Evolutionary conservation across 2,329 filamentous ascomycete species (phyloP).

Genomic region (Pseudocercospora fijiensis): DNA sequence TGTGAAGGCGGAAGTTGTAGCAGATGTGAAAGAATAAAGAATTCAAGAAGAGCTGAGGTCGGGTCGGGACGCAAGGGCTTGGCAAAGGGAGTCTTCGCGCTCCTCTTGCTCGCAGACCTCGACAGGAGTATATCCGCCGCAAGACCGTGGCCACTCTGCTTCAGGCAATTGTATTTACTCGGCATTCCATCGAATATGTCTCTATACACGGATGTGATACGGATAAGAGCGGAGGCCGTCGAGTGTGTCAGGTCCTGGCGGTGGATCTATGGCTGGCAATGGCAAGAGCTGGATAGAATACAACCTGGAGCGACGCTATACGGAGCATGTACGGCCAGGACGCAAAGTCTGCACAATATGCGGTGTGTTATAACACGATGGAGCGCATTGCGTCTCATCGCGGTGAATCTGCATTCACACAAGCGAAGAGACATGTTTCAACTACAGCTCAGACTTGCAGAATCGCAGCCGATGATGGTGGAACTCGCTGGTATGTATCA

Average conservation of each 20-base stretch:
- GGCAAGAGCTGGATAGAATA: neutral
- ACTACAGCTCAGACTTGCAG: neutral
- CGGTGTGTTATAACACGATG: neutral
- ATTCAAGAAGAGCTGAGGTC: neutral
- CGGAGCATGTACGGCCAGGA: neutral
- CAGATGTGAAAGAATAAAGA: too few relatives aligned
- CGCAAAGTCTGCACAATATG: neutral
- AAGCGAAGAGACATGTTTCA: neutral
- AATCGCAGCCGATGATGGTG: neutral
- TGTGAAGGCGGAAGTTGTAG: neutral
- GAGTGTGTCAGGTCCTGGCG: neutral
- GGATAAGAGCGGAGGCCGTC: too few relatives aligned
- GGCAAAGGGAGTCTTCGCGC: neutral
- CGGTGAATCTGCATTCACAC: neutral
- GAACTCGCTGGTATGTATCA: neutral
- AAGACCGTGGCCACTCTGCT: neutral
- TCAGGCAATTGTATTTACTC: neutral
- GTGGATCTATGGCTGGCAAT: neutral
- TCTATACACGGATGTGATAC: too few relatives aligned
- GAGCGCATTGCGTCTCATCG: neutral
- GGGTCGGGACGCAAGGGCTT: neutral
- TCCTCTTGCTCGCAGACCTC: neutral
- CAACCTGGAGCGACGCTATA: neutral
- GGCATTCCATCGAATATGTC: neutral
- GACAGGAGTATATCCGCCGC: neutral